Evolutionary conservation across 192 early-diverging fungal genomes (phyloP), one percentile per base, ranked within the genome.

Genomic region (Backusella psychrophila): DNA sequence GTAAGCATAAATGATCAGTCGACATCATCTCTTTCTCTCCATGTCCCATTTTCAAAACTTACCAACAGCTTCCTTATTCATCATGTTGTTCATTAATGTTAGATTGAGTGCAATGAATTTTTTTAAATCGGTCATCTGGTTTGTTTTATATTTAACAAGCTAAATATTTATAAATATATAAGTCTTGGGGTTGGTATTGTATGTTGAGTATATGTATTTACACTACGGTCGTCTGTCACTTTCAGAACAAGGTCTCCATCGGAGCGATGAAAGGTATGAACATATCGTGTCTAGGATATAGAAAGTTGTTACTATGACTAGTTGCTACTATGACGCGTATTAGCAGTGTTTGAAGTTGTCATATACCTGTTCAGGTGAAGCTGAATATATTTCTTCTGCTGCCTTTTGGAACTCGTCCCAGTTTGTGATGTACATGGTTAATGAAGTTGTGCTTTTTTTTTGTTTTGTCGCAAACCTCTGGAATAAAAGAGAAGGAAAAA

Each of bases 381-480:
- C 49, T 19, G 73, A 39, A 77, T 94, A 94, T 39, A 94, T 83
- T 23, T 92, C 89, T 71, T 93, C 93, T 35, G 87, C 90, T 17
- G 90, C 91, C 69, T 88, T 87, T 81, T 94, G 89, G 75, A 91
- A 94, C 39, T 93, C 88, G 72, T 93, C 91, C 92, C 92, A 94
- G 26, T 77, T 78, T 14, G 86, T 86, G 65, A 94, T 88, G 82
- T 93, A 93, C 80, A 81, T 81, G 46, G 39, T 44, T 44, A 44
- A 44, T 44, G 14, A 44, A 17, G 42, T 44, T 17, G 42, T 44
- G 12, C 17, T 44, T 15, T 39, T 39, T 33, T 14, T 44, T 44
- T 44, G 42, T 44, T 44, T 44, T 14, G 42, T 44, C 42, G 15
- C 42, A 14, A 19, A 17, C 12, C 15, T 44, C 15, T 44, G 42